Base-by-base conservation (phyloP, 1,139 yeast species). In the Schwanniomyces etchellsii region DNA sequence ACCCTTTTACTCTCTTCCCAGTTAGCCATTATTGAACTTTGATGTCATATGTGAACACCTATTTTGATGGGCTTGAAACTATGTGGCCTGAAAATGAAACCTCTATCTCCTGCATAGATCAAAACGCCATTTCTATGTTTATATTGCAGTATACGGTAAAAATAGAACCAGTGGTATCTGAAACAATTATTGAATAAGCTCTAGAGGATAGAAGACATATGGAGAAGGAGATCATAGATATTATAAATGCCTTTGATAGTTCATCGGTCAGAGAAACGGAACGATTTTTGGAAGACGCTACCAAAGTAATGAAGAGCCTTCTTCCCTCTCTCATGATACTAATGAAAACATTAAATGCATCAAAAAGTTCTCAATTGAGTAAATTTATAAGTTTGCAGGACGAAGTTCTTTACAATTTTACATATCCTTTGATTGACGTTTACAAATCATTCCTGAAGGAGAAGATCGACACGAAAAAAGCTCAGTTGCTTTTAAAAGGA, bases 301-400 rank as follows among this genome's bases (percentile, higher is more conserved):
- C 54, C 29, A 29, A 17, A 20, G 35, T 53, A 16, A 39, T 55
- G 13, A 31, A 35, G 9, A 44, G 35, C 28, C 35, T 60, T 18
- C 23, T 61, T 13, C 61, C 65, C 1, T 49, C 45, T 11, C 49
- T 18, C n/a, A 18, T 7, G 7, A 7, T 18, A 18, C n/a, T n/a
- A 7, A 18, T n/a, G n/a, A 18, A n/a, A 18, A n/a, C n/a, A 7
- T 18, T n/a, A 7, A 18, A 18, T 7, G 21, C 9, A n/a, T n/a
- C n/a, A n/a, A 18, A 18, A n/a, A 18, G n/a, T 18, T 30, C 34
- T 24, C 35, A 48, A 38, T 30, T 72, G 34, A 57, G 58, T 2
- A 57, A 62, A 31, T 74, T 77, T 37, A 36, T 65, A 5, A 44
- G 43, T n/a, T 52, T 74, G 9, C 86, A 79, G 48, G 75, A 75